Conservation (phyloP, 257 asterid genomes). For the Asclepias syriaca region DNA sequence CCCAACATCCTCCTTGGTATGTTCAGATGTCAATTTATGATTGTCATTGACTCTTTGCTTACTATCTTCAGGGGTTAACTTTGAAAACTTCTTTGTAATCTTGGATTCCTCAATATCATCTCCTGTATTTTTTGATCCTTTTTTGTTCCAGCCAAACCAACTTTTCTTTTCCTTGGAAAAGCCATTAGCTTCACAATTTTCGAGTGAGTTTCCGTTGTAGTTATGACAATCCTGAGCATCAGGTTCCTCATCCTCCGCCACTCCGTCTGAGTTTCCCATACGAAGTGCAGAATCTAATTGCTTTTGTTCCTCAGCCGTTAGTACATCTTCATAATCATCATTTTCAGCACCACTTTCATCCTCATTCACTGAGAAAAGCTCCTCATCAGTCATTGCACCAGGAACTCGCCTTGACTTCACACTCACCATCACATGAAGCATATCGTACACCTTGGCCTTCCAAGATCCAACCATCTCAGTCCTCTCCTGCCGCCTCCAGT, state of each 20-base stretch:
- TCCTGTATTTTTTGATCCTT: slow-evolving; percentile 60
- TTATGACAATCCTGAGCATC: slow-evolving; percentile 67
- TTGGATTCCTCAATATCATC: slow-evolving; percentile 83
- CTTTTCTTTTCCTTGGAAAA: slow-evolving; percentile 76
- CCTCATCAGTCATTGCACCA: slow-evolving; percentile 99
- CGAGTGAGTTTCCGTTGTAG: slow-evolving; percentile 57
- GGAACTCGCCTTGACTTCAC: slow-evolving; percentile 99
- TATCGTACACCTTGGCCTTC: slow-evolving; percentile 94
- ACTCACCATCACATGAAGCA: slow-evolving; percentile 93
- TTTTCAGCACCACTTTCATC: slow-evolving; percentile 66
- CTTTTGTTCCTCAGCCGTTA: slow-evolving; percentile 92
- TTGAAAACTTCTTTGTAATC: slow-evolving; percentile 68
- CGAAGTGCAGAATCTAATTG: slow-evolving; percentile 94
- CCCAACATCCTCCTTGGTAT: slow-evolving; percentile 54
- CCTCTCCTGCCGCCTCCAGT: slow-evolving; percentile 98
- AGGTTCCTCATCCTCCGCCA: slow-evolving; percentile 65
- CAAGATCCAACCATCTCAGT: slow-evolving; percentile 91
- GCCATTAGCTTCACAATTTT: slow-evolving; percentile 71
- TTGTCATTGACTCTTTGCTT: slow-evolving; percentile 54
- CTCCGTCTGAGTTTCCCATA: slow-evolving; percentile 59
- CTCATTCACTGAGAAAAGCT: slow-evolving; percentile 77
- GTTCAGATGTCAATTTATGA: slow-evolving; percentile 66
- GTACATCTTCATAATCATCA: slow-evolving; percentile 70
- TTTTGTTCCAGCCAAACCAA: slow-evolving; percentile 92
- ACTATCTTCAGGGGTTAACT: slow-evolving; percentile 68